These are phyloP conservation scores for Cerioporus squamosus DNA, from an alignment of 1,284 basidiomycete genomes.

Conservation along the genomic window DNA sequence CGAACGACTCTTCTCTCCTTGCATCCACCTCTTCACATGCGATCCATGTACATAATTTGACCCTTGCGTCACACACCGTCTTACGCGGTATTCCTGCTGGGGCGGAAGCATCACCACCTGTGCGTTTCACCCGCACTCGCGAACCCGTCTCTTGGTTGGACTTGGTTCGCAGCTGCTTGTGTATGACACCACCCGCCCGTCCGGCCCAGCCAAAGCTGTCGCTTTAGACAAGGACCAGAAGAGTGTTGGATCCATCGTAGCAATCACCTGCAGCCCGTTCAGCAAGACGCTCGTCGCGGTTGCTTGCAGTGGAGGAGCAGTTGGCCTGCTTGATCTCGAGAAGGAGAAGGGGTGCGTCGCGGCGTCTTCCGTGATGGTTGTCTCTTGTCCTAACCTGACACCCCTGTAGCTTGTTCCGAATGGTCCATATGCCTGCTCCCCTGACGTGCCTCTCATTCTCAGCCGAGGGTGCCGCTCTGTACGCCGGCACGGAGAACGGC, in stretches of 20 bases:
- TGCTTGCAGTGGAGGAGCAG: slow-evolving; percentile 54
- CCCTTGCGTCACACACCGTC: slow-evolving; percentile 51
- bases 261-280: slow-evolving; percentile 68
- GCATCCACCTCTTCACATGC: slow-evolving; percentile 55
- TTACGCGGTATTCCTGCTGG: slow-evolving; percentile 53
- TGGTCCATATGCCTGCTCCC: slow-evolving; percentile 51
- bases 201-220: slow-evolving; percentile 56
- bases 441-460: slow-evolving; percentile 68
- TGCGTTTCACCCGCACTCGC: slow-evolving; percentile 62
- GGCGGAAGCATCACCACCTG: slow-evolving; percentile 46
- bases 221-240: slow-evolving; percentile 51
- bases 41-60: slow-evolving; percentile 64
- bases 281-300: slow-evolving; percentile 70
- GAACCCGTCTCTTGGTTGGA: slow-evolving; percentile 60
- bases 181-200: slow-evolving; percentile 65
- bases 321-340: slow-evolving; percentile 68
- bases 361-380: neutral
- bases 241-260: slow-evolving; percentile 47
- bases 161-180: slow-evolving; percentile 56
- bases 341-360: slow-evolving; percentile 68
- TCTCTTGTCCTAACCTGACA: neutral
- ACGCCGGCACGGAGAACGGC: slow-evolving; percentile 65
- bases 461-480: slow-evolving; percentile 66
- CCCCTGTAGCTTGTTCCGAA: slow-evolving; percentile 55
- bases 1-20: slow-evolving; percentile 60